Base-by-base conservation (phyloP, 2,329 filamentous ascomycete species). In the Seiridium unicorne region DNA sequence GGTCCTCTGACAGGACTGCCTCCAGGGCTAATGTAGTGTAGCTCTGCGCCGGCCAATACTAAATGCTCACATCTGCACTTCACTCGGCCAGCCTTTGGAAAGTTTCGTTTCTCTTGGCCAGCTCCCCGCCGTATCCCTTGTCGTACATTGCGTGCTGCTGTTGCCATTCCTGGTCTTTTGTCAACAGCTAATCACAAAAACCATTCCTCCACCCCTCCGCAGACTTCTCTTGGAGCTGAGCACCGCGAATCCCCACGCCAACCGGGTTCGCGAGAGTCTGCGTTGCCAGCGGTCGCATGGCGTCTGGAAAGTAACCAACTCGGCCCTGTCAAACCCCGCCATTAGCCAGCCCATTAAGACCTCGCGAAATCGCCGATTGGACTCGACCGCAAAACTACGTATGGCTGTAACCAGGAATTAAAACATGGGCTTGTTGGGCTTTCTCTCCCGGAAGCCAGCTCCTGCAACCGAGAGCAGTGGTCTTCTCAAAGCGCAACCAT, bases 391-490 rank as follows among this genome's bases (percentile, higher is more conserved):
- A 55, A 34, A 44, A n/a, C 46, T 49, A 46, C 55, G 55, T 38
- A 51, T 51, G 55, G 55, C 44, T 58, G 32, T 35, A 32, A n/a
- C 13, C 35, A 51, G 18, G 46, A 49, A 48, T 32, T 55, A 40
- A 70, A 61, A 26, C 49, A 77, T 77, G 74, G 74, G 74, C 54
- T 65, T 76, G 40, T 64, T 76, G 51, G 71, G 64, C 59, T 72
- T 76, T 48, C 65, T 76, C 26, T 70, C 72, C 47, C 70, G 68
- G 61, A 72, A 69, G 59, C 64, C 66, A 55, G 60, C 61, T 56
- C 61, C 63, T 44, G 62, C 18, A 34, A 13, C 63, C 32, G 47
- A 63, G 13, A 57, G 56, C 35, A 10, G 11, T 11, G 46, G 13
- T 44, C 6, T 26, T 42, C 68, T 77, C 54, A 73, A 73, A 60